Evolutionary conservation across 352 stramenopile genomes (phyloP).

Genomic region (Phytophthora rubi): DNA sequence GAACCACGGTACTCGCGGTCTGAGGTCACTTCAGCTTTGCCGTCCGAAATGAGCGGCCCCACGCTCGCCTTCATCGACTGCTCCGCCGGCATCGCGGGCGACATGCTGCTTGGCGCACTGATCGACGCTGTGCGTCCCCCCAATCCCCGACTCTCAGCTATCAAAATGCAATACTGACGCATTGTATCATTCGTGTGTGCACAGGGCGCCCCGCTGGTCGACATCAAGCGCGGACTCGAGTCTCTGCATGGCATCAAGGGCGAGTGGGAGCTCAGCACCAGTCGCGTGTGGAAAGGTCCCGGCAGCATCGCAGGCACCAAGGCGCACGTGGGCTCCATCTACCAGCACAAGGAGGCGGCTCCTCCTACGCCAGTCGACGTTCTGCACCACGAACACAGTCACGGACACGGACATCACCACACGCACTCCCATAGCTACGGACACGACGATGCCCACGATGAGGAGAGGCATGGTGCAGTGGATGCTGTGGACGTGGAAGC

Average conservation of each 20-base stretch:
- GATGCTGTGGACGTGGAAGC: slow-evolving; percentile 3
- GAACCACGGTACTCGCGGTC: neutral
- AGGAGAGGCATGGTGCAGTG: neutral
- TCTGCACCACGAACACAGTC: slow-evolving; percentile 25
- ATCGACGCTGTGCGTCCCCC: slow-evolving; percentile 78
- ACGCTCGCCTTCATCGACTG: slow-evolving; percentile 85
- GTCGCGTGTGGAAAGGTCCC: slow-evolving; percentile 81
- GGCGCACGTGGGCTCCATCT: slow-evolving; percentile 88
- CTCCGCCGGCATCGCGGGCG: slow-evolving; percentile 88
- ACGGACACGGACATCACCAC: slow-evolving; percentile 33
- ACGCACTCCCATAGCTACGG: slow-evolving; percentile 33
- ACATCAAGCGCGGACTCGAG: slow-evolving; percentile 62
- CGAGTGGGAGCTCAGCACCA: slow-evolving; percentile 87
- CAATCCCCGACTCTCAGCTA: neutral
- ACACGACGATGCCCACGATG: slow-evolving; percentile 31
- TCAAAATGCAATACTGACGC: neutral
- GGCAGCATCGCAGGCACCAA: slow-evolving; percentile 92
- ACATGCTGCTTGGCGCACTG: slow-evolving; percentile 92
- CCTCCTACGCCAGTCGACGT: slow-evolving; percentile 30
- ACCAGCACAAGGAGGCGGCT: slow-evolving; percentile 71
- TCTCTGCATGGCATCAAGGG: slow-evolving; percentile 71
- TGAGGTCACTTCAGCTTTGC: neutral
- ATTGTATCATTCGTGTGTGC: neutral
- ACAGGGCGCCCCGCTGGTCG: slow-evolving; percentile 66
- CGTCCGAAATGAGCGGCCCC: slow-evolving; percentile 19